Conservation (phyloP, 495 filamentous ascomycete genomes). For the Achaetomiella virescens region DNA sequence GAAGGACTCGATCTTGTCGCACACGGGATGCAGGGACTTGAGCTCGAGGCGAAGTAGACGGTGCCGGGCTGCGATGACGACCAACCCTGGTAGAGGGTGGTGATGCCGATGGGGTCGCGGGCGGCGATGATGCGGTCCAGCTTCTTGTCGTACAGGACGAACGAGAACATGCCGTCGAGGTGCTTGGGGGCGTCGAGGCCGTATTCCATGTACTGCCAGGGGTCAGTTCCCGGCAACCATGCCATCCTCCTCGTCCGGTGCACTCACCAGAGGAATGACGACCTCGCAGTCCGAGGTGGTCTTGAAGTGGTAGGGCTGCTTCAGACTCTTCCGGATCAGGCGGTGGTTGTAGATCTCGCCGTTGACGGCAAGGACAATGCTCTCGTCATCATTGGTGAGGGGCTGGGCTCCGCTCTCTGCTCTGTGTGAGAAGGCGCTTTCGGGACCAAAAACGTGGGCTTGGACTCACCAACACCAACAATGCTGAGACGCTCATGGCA, state of each 20-base stretch:
- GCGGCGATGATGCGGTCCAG: slow-evolving; percentile 88
- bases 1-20: slow-evolving; percentile 90
- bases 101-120: slow-evolving; percentile 94
- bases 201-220: slow-evolving; percentile 74
- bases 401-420: slow-evolving; percentile 92
- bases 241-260: background rate
- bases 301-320: slow-evolving; percentile 83
- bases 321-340: slow-evolving; percentile 77
- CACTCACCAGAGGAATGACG: slow-evolving; percentile 86
- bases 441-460: slow-evolving; percentile 17
- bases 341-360: slow-evolving; percentile 99
- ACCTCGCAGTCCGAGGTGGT: slow-evolving; percentile 98
- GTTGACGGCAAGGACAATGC: slow-evolving; percentile 90
- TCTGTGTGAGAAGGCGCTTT: slow-evolving; percentile 26
- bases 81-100: slow-evolving; percentile 92
- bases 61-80: slow-evolving; percentile 74
- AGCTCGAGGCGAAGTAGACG: slow-evolving; percentile 93
- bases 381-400: slow-evolving; percentile 82
- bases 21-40: slow-evolving; percentile 87
- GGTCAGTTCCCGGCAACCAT: background rate
- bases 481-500: slow-evolving; percentile 96
- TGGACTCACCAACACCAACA: slow-evolving; percentile 82
- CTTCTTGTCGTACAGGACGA: slow-evolving; percentile 91
- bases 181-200: slow-evolving; percentile 88
- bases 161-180: slow-evolving; percentile 99